Base-by-base conservation (phyloP, 352 stramenopile genomes). In the Phytophthora kernoviae region DNA sequence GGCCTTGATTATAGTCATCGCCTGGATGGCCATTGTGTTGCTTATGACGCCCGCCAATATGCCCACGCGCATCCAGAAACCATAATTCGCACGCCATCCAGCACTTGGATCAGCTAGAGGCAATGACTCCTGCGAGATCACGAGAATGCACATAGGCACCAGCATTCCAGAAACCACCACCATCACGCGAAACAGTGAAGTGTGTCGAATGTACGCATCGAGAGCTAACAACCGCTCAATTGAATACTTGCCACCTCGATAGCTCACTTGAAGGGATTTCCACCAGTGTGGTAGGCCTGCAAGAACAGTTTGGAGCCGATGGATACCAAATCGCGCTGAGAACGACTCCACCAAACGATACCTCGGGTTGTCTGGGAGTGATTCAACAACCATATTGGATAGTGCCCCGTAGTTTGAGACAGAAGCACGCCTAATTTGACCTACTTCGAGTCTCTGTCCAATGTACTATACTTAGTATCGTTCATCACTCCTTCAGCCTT, bases 31-130 rank as follows among this genome's bases (percentile, higher is more conserved):
- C 1, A 57, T 4, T 1, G 51, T 48, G 15, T 27, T 44, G 32
- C 58, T 62, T 4, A 56, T 43, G 10, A 67, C 45, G 5, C 51
- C 58, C 2, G 58, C 20, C 6, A 62, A 10, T 26, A 67, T 62
- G 2, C 51, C 59, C 4, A 67, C 59, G 15, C 52, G 45, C 10
- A 63, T 14, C 59, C 59, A 68, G 12, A 68, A 68, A 7, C 53
- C 53, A 34, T 54, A 58, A 12, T 58, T 63, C 5, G 18, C 39
- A n/a, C n/a, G 30, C 59, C 59, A 68, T 1, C 59, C 53, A 12
- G 22, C 11, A 14, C 14, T 33, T 18, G 53, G 59, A 14, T 62
- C 45, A 8, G 30, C 22, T 1, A 68, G 53, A 0, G 53, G 52
- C 8, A 68, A 10, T 4, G 30, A 37, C 52, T 68, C 59, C 46